These are phyloP conservation scores for Pestalotiopsis fici DNA, from an alignment of 2,329 filamentous ascomycete genomes.

Conservation along the genomic window DNA sequence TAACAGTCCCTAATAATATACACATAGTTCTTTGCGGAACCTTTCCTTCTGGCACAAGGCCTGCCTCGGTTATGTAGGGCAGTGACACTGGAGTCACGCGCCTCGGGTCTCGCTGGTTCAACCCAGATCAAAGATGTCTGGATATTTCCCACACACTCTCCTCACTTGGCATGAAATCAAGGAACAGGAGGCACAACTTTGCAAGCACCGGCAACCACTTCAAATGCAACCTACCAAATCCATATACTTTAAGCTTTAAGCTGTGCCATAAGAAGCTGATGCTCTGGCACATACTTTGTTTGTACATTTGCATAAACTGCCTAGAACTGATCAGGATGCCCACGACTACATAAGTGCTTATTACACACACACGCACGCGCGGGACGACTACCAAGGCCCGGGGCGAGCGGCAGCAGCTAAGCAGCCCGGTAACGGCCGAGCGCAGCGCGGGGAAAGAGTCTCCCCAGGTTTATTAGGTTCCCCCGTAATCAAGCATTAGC, in stretches of 20 bases:
- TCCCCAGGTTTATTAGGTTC: not conserved
- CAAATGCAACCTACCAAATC: not conserved
- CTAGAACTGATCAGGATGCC: not conserved
- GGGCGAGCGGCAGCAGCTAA: not conserved
- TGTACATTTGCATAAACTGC: not conserved
- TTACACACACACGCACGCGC: not conserved
- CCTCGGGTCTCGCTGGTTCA: not conserved
- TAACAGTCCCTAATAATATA: not conserved
- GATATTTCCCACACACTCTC: not conserved
- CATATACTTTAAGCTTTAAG: not conserved
- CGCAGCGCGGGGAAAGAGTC: not conserved
- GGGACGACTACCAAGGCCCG: not conserved
- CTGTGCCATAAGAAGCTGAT: not conserved
- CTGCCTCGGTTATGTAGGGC: not conserved
- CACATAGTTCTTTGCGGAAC: not conserved
- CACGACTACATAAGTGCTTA: not conserved
- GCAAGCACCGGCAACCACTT: not conserved
- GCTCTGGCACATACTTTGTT: too few relatives aligned
- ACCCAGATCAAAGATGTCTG: not conserved
- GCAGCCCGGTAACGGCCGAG: conserved; percentile 2
- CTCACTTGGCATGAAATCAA: not conserved
- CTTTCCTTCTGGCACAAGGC: not conserved
- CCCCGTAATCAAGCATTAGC: not conserved
- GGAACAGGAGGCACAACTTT: not conserved
- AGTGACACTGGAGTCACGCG: not conserved